These are phyloP conservation scores for Solanum medicagineum DNA, from an alignment of 257 asterid species.

Conservation along the genomic window DNA sequence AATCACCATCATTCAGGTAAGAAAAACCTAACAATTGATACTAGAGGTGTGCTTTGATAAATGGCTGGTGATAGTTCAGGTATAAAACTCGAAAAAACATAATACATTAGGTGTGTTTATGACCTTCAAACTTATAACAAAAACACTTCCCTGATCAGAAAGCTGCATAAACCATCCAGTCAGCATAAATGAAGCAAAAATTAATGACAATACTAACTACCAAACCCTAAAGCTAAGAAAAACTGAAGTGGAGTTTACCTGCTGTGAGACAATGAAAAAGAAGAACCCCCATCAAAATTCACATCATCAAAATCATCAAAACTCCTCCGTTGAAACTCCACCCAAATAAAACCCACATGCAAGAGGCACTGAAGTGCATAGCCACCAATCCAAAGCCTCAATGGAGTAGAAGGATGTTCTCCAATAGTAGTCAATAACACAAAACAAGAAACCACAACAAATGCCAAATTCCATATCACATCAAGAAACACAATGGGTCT, in stretches of 20 bases:
- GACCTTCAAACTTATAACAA: no score
- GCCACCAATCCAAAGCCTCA: slow-evolving; percentile 71
- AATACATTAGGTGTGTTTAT: no score
- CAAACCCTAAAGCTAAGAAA: neutral
- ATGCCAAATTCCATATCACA: slow-evolving; percentile 71
- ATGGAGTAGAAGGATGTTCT: slow-evolving; percentile 65
- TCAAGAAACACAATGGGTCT: slow-evolving; percentile 71
- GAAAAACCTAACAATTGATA: no score
- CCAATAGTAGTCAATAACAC: slow-evolving; percentile 40
- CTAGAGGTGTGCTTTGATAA: no score
- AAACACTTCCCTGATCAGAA: neutral
- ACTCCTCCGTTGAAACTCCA: slow-evolving; percentile 32
- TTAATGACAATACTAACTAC: neutral
- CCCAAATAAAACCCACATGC: slow-evolving; percentile 64
- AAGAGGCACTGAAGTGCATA: slow-evolving; percentile 77
- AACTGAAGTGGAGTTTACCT: slow-evolving; percentile 12
- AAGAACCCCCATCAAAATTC: slow-evolving; percentile 15
- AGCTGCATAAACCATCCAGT: neutral
- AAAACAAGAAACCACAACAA: slow-evolving; percentile 48
- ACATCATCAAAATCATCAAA: slow-evolving; percentile 17
- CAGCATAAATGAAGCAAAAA: neutral
- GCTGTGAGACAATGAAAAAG: slow-evolving; percentile 32
- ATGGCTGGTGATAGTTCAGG: neutral
- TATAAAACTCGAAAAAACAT: neutral
- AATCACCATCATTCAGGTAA: no score